These are phyloP conservation scores for Shiraia sp. DNA, from an alignment of 2,329 filamentous ascomycete species.

Conservation along the genomic window DNA sequence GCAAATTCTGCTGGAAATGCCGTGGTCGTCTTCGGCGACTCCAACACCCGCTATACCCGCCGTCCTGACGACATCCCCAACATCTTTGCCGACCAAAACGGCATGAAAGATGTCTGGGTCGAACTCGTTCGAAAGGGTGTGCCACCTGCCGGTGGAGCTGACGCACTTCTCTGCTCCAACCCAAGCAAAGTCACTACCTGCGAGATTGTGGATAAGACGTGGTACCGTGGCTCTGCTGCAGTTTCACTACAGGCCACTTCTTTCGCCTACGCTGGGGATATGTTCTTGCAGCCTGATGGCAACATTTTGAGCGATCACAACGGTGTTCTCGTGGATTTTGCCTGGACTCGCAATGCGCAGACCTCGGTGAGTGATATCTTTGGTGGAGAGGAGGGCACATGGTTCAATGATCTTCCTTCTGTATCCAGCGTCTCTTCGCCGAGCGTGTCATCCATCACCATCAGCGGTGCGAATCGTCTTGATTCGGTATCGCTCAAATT, in stretches of 20 bases:
- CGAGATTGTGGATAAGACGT: slow-evolving; percentile 70
- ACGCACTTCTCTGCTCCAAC: slow-evolving; percentile 57
- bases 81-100: slow-evolving; percentile 56
- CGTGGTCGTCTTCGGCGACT: slow-evolving; percentile 67
- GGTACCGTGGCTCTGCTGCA: slow-evolving; percentile 59
- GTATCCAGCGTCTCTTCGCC: slow-evolving; percentile 30
- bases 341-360: slow-evolving; percentile 19
- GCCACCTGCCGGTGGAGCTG: slow-evolving; percentile 25
- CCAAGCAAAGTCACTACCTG: slow-evolving; percentile 58
- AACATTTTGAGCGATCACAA: slow-evolving; percentile 67
- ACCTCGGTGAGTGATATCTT: slow-evolving; percentile 43
- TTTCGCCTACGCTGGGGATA: slow-evolving; percentile 60
- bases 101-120: slow-evolving; percentile 64
- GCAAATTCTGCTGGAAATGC: slow-evolving; percentile 62
- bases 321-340: slow-evolving; percentile 62
- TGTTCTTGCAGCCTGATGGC: slow-evolving; percentile 62
- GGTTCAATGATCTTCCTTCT: slow-evolving; percentile 60
- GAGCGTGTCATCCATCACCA: slow-evolving; percentile 45
- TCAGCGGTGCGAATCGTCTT: slow-evolving; percentile 55
- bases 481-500: slow-evolving; percentile 57
- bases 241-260: slow-evolving; percentile 53
- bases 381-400: slow-evolving; percentile 56
- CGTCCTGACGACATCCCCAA: slow-evolving; percentile 55
- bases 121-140: slow-evolving; percentile 49
- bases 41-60: slow-evolving; percentile 67